These are phyloP conservation scores for Phytophthora sansomeana DNA, from an alignment of 352 stramenopile species.

Conservation along the genomic window DNA sequence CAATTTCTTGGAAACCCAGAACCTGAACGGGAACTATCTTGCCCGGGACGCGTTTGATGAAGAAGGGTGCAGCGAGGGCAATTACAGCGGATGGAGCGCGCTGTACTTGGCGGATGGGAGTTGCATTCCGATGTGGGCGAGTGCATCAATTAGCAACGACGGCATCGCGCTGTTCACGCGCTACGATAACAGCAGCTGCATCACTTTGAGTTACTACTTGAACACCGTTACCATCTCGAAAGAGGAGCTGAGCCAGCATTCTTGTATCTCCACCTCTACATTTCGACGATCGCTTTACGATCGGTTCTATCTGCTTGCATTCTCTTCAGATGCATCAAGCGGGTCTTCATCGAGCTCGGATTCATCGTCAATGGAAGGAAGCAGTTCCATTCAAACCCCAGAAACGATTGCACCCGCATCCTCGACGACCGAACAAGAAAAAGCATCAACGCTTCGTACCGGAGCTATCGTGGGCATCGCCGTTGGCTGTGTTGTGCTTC, in stretches of 20 bases:
- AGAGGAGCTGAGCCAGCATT: neutral
- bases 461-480: slow-evolving; percentile 7
- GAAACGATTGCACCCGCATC: neutral
- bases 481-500: neutral
- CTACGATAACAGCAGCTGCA: neutral
- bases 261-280: neutral
- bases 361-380: neutral
- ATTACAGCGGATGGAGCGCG: neutral
- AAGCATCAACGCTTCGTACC: neutral
- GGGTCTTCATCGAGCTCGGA: neutral
- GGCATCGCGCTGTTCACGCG: neutral
- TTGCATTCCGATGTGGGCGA: neutral
- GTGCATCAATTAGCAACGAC: neutral
- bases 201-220: neutral
- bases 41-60: neutral
- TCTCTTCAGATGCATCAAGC: neutral
- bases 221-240: neutral
- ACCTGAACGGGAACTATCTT: neutral
- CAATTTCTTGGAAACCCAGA: neutral
- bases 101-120: neutral
- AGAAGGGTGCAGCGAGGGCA: neutral
- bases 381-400: neutral
- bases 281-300: neutral
- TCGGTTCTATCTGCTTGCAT: neutral
- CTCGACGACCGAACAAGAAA: neutral